Base-by-base conservation (phyloP, 2,329 filamentous ascomycete genomes). In the Sphaceloma murrayae region DNA sequence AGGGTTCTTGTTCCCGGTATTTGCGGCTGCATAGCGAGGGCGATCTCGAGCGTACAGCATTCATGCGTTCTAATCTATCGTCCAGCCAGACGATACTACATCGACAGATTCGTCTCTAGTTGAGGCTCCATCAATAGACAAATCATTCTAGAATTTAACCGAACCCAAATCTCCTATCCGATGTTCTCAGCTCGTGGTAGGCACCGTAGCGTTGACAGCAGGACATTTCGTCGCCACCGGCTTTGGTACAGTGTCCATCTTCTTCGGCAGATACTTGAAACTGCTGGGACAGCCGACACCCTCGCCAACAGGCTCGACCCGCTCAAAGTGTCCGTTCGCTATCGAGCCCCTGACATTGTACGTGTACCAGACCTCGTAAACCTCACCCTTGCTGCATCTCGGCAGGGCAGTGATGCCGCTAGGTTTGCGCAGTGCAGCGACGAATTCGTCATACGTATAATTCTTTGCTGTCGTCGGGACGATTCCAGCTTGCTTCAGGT, bases 231-330 rank as follows among this genome's bases (percentile, higher is more conserved):
- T 14, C 4, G 26, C 9, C 38, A 27, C 24, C 17, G 17, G 8
- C 24, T 40, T n/a, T 16, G 22, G n/a, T 17, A 18, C 21, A n/a
- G 42, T 34, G 10, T 34, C 30, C 16, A 24, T 19, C 11, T 33
- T 32, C 31, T 81, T 81, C 24, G 77, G 75, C 9, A 73, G 57
- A 56, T 83, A 83, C 55, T 73, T 72, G 54, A 85, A 74, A 1
- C 61, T 67, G 14, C 56, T 53, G 1, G 80, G 74, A 59, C 82
- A 86, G 31, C 65, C 72, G 13, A 76, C 75, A 34, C 68, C 72
- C 10, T 70, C 67, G 29, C 77, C 76, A 51, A 77, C 72, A 7
- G 70, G 70, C 26, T 70, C 63, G 2, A 70, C 61, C 13, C 77
- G 61, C 17, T 76, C 66, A 54, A 80, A 83, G 3, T 69, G 56